phyloP scores from a whole-genome alignment of 768 basidiomycete genomes.

The Kwoniella bestiolae region DNA sequence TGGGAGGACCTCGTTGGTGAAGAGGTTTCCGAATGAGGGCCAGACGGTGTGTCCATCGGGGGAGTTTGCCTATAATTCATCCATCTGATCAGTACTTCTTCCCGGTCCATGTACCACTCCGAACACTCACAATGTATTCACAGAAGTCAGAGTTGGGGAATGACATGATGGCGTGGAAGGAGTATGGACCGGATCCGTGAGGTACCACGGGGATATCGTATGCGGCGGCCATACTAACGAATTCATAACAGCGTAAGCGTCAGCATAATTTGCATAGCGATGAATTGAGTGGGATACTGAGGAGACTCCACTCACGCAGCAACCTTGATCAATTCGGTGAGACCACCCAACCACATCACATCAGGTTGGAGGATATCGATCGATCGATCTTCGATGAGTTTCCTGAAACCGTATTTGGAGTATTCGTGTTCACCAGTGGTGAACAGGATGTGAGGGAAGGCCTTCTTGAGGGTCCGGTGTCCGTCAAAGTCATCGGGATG shows the following conservation, averaged over 20 bases:
- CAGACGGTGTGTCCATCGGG: constrained; percentile 60
- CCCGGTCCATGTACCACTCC: too few species aligned
- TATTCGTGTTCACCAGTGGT: constrained; percentile 61
- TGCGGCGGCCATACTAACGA: constrained; percentile 57
- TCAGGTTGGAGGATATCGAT: constrained; percentile 60
- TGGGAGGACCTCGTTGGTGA: constrained; percentile 60
- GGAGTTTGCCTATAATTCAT: constrained; percentile 56
- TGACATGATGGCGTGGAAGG: constrained; percentile 61
- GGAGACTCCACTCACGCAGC: constrained; percentile 48
- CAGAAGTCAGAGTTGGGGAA: constrained; percentile 59
- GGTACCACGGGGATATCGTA: constrained; percentile 63
- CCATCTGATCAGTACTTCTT: neutral
- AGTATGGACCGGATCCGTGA: constrained; percentile 63
- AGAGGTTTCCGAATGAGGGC: constrained; percentile 61
- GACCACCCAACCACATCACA: constrained; percentile 58
- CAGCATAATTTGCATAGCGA: too few species aligned
- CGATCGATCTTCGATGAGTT: constrained; percentile 58
- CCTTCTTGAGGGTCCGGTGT: constrained; percentile 56
- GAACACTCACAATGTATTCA: constrained; percentile 53
- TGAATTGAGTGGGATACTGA: too few species aligned
- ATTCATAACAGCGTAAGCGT: neutral
- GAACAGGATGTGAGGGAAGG: constrained; percentile 57
- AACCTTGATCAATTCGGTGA: constrained; percentile 58
- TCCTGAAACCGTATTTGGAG: constrained; percentile 58
- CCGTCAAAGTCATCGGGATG: constrained; percentile 59